These are phyloP conservation scores for Talaromyces atroroseus DNA, from an alignment of 2,329 filamentous ascomycete species.

Conservation along the genomic window DNA sequence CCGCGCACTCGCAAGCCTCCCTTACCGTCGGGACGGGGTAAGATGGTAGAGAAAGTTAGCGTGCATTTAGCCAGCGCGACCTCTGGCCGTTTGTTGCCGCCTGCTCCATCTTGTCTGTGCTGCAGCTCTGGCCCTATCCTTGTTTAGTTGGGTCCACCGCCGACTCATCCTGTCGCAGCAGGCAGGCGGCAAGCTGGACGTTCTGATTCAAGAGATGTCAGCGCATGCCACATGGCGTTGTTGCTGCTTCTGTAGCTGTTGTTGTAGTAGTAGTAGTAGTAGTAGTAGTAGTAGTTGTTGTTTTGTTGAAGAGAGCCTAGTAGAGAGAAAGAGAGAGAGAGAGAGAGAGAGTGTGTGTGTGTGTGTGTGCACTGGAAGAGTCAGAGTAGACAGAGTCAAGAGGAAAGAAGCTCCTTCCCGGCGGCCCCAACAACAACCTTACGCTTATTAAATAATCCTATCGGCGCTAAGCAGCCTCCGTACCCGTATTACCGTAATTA, in stretches of 20 bases:
- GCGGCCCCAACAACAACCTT: slow-evolving; percentile 2
- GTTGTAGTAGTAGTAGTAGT: too few species aligned
- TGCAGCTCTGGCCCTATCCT: slow-evolving; percentile 8
- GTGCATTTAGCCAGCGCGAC: slow-evolving; percentile 7
- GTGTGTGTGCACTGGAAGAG: too few species aligned
- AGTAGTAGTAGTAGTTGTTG: too few species aligned
- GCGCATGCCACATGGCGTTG: neutral
- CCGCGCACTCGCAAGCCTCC: neutral
- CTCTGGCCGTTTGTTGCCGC: slow-evolving; percentile 29
- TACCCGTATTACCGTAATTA: neutral
- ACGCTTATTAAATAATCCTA: neutral
- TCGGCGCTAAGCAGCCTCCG: neutral
- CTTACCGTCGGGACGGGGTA: slow-evolving; percentile 4
- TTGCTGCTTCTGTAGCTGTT: too few species aligned
- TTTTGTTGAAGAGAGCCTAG: too few species aligned
- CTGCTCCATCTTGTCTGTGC: slow-evolving; percentile 26
- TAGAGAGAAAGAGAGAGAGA: too few species aligned
- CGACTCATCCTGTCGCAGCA: neutral
- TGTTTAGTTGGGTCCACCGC: neutral
- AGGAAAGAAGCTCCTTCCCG: neutral
- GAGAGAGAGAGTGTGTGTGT: neutral
- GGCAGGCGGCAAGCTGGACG: neutral
- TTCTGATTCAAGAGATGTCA: neutral
- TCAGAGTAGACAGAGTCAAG: too few species aligned
- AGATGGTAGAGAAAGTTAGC: slow-evolving; percentile 5